These are phyloP conservation scores for Yamadazyma atmosphaerica DNA, from an alignment of 1,139 yeast species.

Conservation along the genomic window DNA sequence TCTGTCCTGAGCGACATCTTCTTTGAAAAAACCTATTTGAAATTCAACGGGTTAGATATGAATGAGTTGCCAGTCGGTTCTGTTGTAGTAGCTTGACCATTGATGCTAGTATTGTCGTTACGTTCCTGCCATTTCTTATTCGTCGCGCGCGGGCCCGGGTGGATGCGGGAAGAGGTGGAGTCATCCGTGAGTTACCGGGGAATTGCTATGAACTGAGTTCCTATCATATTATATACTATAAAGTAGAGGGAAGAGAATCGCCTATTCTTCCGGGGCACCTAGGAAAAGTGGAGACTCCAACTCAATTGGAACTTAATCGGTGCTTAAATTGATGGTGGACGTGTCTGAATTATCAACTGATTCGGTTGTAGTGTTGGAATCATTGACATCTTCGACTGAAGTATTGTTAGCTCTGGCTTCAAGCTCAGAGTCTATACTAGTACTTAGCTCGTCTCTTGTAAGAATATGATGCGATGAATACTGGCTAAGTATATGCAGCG, in stretches of 20 bases:
- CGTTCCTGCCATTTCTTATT: too few relatives aligned
- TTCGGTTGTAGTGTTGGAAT: neutral
- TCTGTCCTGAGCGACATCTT: neutral
- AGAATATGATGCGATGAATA: constrained; percentile 16
- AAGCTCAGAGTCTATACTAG: constrained; percentile 26
- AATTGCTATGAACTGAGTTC: neutral
- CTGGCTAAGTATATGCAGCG: constrained; percentile 30
- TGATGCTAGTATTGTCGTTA: too few relatives aligned
- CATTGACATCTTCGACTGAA: neutral
- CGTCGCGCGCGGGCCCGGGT: neutral
- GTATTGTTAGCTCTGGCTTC: constrained; percentile 1
- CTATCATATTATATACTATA: neutral
- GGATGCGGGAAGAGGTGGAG: neutral
- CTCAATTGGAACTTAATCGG: neutral
- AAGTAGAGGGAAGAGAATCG: too few relatives aligned
- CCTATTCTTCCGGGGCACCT: too few relatives aligned
- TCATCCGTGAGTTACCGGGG: neutral
- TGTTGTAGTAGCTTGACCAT: too few relatives aligned
- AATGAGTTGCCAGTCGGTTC: too few relatives aligned
- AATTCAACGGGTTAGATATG: too few relatives aligned
- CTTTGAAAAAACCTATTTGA: neutral
- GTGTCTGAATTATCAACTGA: neutral
- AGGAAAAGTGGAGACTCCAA: too few relatives aligned
- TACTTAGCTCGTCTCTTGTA: constrained; percentile 19
- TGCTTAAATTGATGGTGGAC: constrained; percentile 1